Conservation (phyloP, 2,329 filamentous ascomycete genomes). For the Aspergillus puulaauensis region DNA sequence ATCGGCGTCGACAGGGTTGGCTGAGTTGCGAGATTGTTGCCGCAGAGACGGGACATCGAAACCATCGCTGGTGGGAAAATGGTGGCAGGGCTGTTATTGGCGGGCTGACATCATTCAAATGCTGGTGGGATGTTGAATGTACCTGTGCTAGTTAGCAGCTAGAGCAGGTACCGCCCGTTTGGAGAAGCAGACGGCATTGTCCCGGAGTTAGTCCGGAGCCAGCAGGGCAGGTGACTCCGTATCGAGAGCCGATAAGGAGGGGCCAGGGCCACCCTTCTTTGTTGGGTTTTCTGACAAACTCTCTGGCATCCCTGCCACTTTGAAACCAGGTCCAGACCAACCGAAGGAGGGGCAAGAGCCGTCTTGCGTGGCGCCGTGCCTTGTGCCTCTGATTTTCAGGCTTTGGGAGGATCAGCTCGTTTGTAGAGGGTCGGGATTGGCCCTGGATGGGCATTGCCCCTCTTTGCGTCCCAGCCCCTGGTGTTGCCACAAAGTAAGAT, state of each 20-base stretch:
- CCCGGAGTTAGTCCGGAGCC: background rate
- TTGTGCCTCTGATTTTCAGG: conserved; percentile 1
- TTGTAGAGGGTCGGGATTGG: background rate
- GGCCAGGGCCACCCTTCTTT: background rate
- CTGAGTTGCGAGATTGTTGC: too few species aligned
- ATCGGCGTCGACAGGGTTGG: background rate
- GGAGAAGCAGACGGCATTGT: background rate
- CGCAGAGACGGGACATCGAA: too few species aligned
- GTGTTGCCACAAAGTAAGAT: conserved; percentile 1
- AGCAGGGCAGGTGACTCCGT: background rate
- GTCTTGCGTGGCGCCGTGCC: background rate
- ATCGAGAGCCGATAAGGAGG: background rate
- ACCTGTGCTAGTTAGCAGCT: background rate
- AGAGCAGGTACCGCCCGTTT: background rate
- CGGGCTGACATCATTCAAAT: too few species aligned
- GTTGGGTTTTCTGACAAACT: background rate
- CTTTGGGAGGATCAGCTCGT: background rate
- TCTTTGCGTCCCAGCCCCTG: background rate
- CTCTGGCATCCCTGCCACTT: background rate
- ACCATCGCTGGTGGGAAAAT: too few species aligned
- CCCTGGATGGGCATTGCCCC: background rate
- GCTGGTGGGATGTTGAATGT: background rate
- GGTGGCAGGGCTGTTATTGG: too few species aligned
- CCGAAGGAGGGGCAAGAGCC: background rate
- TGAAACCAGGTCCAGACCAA: conserved; percentile 3